Conservation (phyloP, 2,329 filamentous ascomycete species). For the Xylaria sp. region DNA sequence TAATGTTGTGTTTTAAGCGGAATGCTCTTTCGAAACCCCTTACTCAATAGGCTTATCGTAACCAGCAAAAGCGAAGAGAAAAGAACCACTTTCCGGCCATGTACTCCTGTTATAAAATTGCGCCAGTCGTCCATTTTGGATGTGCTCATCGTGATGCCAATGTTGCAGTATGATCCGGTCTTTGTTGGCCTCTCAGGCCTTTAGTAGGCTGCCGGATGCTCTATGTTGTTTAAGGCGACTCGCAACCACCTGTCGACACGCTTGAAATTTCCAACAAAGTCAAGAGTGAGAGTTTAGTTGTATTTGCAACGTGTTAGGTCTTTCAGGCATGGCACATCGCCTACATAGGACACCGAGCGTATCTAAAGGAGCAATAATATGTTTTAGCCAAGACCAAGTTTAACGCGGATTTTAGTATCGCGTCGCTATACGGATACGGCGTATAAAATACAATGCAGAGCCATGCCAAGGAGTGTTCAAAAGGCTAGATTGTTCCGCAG, state of each 20-base stretch:
- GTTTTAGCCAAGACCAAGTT: constrained; percentile 3
- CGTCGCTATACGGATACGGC: not conserved
- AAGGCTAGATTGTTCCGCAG: not conserved
- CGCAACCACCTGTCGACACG: not conserved
- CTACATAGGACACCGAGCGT: not conserved
- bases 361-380: not conserved
- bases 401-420: not conserved
- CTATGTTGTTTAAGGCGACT: not conserved
- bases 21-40: not conserved
- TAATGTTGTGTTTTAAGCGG: not conserved
- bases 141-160: not conserved
- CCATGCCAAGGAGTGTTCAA: not conserved
- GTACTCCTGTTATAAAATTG: not conserved
- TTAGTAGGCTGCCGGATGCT: not conserved
- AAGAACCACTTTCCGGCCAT: not conserved
- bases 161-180: not conserved
- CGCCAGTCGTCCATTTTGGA: constrained; percentile 4
- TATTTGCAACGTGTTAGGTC: not conserved
- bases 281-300: not conserved
- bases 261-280: not conserved
- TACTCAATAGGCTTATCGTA: constrained; percentile 23
- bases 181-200: not conserved
- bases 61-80: constrained; percentile 23
- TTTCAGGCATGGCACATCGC: not conserved
- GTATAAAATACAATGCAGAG: not conserved